Evolutionary conservation across 116 monocot species (phyloP).

Genomic region (Zostera marina): DNA sequence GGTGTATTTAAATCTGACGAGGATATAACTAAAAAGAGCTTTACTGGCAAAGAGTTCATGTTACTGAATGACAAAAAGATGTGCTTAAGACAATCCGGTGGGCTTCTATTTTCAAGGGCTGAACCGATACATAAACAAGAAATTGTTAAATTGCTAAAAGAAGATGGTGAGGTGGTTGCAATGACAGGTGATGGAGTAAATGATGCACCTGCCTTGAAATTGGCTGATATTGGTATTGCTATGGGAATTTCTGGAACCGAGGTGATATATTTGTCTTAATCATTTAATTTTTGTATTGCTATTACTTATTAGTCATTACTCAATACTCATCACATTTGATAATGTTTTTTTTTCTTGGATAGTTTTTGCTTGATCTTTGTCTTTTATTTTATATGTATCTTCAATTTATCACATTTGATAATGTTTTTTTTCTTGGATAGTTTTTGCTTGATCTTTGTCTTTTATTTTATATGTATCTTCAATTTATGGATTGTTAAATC

Average conservation of each 20-base stretch:
- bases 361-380: too few species aligned
- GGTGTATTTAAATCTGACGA: slow-evolving; percentile 56
- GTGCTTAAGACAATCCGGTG: slow-evolving; percentile 43
- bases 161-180: slow-evolving; percentile 92
- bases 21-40: slow-evolving; percentile 49
- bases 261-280: slow-evolving; percentile 25
- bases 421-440: too few species aligned
- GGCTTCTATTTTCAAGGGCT: slow-evolving; percentile 81
- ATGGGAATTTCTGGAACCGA: slow-evolving; percentile 98
- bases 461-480: too few species aligned
- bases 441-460: too few species aligned
- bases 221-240: slow-evolving; percentile 95
- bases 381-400: too few species aligned
- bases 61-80: slow-evolving; percentile 36
- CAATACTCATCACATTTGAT: too few species aligned
- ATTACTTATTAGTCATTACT: too few species aligned
- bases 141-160: slow-evolving; percentile 84
- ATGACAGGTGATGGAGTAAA: slow-evolving; percentile 99
- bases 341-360: too few species aligned
- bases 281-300: neutral
- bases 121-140: slow-evolving; percentile 97
- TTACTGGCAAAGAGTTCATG: slow-evolving; percentile 90
- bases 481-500: too few species aligned
- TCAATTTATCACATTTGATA: too few species aligned
- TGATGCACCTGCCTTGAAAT: slow-evolving; percentile 89